phyloP scores from a whole-genome alignment of 2,329 filamentous ascomycete species.

The Samsoniella hepiali region DNA sequence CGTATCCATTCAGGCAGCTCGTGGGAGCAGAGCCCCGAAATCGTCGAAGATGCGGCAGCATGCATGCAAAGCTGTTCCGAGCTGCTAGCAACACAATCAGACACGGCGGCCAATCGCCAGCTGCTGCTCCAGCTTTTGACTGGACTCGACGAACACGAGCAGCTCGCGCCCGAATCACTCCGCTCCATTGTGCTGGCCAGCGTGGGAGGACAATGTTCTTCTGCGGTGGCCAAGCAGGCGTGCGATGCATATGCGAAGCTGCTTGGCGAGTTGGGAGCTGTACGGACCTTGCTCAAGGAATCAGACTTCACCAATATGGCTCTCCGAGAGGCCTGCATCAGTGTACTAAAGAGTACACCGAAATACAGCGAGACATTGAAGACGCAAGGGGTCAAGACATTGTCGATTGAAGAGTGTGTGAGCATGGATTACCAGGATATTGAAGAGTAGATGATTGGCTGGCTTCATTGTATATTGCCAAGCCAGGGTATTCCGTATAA shows the following conservation, averaged over 20 bases:
- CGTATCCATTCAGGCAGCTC: not conserved
- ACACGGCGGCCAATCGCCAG: slow-evolving; percentile 22
- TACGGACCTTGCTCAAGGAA: slow-evolving; percentile 32
- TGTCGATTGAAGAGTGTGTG: slow-evolving; percentile 15
- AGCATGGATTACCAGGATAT: slow-evolving; percentile 16
- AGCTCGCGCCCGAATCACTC: slow-evolving; percentile 26
- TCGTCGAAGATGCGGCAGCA: slow-evolving; percentile 8
- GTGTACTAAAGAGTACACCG: not conserved
- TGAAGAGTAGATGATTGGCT: not conserved
- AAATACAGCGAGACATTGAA: slow-evolving; percentile 11
- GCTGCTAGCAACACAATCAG: not conserved
- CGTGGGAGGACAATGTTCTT: slow-evolving; percentile 9
- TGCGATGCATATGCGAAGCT: slow-evolving; percentile 29
- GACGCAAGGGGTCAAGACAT: slow-evolving; percentile 4
- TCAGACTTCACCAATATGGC: slow-evolving; percentile 16
- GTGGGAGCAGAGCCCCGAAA: not conserved
- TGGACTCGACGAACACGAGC: slow-evolving; percentile 26
- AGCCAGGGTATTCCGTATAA: not conserved
- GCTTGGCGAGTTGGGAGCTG: slow-evolving; percentile 31
- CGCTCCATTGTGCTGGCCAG: slow-evolving; percentile 23
- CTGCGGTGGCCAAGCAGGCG: slow-evolving; percentile 13
- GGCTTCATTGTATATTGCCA: not conserved
- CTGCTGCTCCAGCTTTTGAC: slow-evolving; percentile 30
- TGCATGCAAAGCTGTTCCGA: slow-evolving; percentile 4
- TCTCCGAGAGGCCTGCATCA: not conserved